These are phyloP conservation scores for Erythrobasidium hasegawianum DNA, from an alignment of 1,284 basidiomycete species.

Conservation along the genomic window DNA sequence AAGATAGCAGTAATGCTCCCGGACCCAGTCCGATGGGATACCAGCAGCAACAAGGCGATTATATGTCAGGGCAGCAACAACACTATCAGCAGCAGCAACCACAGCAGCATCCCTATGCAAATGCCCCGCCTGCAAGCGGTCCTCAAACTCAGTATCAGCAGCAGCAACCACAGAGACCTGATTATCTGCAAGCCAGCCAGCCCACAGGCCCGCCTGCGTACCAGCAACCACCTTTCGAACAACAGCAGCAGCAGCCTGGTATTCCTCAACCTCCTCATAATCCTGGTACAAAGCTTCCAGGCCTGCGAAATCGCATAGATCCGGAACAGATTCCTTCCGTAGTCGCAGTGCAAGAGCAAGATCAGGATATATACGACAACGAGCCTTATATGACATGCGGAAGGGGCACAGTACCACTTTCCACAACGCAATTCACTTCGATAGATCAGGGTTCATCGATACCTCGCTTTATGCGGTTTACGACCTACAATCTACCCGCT, in stretches of 20 bases:
- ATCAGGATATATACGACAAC: constrained; percentile 74
- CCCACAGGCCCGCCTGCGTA: constrained; percentile 11
- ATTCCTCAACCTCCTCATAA: constrained; percentile 52
- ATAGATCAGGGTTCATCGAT: constrained; percentile 90
- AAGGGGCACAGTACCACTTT: constrained; percentile 71
- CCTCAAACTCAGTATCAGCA: constrained; percentile 39
- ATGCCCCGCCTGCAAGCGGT: constrained; percentile 26
- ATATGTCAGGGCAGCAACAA: constrained; percentile 37
- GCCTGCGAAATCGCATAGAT: constrained; percentile 78
- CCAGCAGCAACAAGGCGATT: constrained; percentile 34
- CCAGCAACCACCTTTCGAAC: constrained; percentile 6
- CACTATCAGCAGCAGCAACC: constrained; percentile 41
- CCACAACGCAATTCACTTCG: constrained; percentile 79
- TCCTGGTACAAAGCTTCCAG: constrained; percentile 52
- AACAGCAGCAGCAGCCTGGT: constrained; percentile 30
- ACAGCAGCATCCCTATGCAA: constrained; percentile 31
- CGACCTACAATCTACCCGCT: constrained; percentile 70
- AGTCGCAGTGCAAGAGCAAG: constrained; percentile 74
- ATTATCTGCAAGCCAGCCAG: constrained; percentile 34
- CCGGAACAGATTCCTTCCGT: constrained; percentile 88
- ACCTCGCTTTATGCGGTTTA: constrained; percentile 63
- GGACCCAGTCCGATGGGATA: constrained; percentile 7
- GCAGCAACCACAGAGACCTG: constrained; percentile 36
- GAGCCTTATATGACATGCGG: constrained; percentile 64
- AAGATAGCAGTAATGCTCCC: constrained; percentile 2